These are phyloP conservation scores for Pyricularia pennisetigena DNA, from an alignment of 2,329 filamentous ascomycete species.

Conservation along the genomic window DNA sequence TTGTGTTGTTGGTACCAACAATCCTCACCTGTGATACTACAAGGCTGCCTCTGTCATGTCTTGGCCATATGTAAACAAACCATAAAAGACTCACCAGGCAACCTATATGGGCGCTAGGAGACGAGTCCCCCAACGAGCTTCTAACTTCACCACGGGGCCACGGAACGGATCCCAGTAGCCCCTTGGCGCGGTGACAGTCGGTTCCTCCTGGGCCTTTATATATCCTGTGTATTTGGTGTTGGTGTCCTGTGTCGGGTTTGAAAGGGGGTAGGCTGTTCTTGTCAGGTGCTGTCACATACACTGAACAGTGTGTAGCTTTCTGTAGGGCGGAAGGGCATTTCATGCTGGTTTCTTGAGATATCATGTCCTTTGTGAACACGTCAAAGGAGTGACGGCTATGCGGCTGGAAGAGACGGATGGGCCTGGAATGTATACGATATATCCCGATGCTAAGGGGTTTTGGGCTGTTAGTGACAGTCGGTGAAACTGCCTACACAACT, in stretches of 20 bases:
- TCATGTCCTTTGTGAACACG: too few relatives aligned
- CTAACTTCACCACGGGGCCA: neutral
- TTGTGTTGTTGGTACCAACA: neutral
- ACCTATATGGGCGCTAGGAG: neutral
- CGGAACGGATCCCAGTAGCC: neutral
- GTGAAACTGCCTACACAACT: neutral
- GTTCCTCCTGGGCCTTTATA: neutral
- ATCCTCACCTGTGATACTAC: too few relatives aligned
- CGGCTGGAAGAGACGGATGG: neutral
- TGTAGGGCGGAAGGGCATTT: too few relatives aligned
- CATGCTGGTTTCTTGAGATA: too few relatives aligned
- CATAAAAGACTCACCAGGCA: neutral
- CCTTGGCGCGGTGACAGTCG: neutral
- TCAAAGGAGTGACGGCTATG: neutral
- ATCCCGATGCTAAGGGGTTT: neutral
- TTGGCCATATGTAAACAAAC: neutral
- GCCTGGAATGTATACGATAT: neutral
- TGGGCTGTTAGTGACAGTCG: neutral
- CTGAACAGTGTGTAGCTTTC: neutral
- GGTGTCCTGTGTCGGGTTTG: neutral
- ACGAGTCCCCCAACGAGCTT: neutral
- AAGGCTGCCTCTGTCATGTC: too few relatives aligned
- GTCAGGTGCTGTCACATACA: neutral
- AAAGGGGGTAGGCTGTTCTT: neutral
- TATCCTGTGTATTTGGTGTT: neutral